Conservation (phyloP, 192 early-diverging fungal genomes). For the Allomyces javanicus region DNA sequence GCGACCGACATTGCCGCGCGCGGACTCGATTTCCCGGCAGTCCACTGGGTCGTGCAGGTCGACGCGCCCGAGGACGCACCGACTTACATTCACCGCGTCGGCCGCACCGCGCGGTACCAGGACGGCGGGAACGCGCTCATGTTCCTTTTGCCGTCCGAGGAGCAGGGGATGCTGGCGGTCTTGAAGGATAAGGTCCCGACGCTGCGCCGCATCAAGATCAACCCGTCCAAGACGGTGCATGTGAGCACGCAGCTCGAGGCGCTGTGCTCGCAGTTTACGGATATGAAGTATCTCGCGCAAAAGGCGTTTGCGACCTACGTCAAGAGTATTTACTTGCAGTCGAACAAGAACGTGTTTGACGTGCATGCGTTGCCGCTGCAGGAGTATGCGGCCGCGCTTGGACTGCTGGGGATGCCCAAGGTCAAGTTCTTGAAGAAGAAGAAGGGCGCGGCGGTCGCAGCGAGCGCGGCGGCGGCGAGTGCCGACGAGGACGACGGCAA, state of each 20-base stretch:
- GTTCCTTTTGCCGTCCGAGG: conserved; percentile 74
- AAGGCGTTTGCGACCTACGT: conserved; percentile 92
- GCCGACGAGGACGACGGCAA: conserved; percentile 15
- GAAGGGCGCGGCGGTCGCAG: not conserved
- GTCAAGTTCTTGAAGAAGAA: conserved; percentile 69
- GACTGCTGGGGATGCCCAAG: conserved; percentile 85
- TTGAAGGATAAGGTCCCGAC: conserved; percentile 55
- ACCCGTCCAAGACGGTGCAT: conserved; percentile 57
- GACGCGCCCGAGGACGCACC: conserved; percentile 92
- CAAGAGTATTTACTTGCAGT: conserved; percentile 74
- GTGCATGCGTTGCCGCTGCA: conserved; percentile 70
- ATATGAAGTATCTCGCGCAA: conserved; percentile 92
- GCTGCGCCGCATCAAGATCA: conserved; percentile 73
- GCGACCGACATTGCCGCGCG: conserved; percentile 91
- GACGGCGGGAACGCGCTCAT: conserved; percentile 68
- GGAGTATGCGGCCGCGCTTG: conserved; percentile 67
- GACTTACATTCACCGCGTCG: conserved; percentile 96
- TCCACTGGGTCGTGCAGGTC: conserved; percentile 96
- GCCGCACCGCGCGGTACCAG: conserved; percentile 88
- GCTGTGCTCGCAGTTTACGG: conserved; percentile 79
- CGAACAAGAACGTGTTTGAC: conserved; percentile 77
- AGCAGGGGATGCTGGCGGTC: conserved; percentile 53
- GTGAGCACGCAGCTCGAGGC: conserved; percentile 68
- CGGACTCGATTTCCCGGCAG: conserved; percentile 92
- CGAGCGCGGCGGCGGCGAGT: conserved; percentile 4